A percentile compares a stretch with the other conserved stretches of the same genome.
phyloP scores from a whole-genome alignment of 768 basidiomycete genomes.

The Scleroderma bovista region DNA sequence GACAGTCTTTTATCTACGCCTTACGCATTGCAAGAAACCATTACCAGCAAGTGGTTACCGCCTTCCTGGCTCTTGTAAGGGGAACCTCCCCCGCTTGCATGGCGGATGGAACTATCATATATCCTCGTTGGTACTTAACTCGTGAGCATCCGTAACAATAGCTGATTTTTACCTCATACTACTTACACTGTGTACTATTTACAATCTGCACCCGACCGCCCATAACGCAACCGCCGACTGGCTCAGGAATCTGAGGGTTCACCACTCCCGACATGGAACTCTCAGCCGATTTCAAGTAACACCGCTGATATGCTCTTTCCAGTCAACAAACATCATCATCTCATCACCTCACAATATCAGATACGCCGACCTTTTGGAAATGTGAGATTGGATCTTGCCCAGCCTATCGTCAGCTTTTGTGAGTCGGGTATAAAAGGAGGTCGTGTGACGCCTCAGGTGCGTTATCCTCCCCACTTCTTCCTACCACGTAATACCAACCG shows the following conservation, averaged over 20 bases:
- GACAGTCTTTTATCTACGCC: background rate
- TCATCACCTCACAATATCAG: background rate
- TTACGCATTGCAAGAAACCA: background rate
- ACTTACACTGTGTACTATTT: too few relatives aligned
- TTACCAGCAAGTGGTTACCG: background rate
- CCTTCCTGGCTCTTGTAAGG: background rate
- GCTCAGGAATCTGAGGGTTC: too few relatives aligned
- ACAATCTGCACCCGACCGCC: too few relatives aligned
- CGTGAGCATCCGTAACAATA: background rate
- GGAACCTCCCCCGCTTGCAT: background rate
- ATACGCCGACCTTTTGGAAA: background rate
- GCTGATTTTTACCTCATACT: background rate
- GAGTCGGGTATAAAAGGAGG: background rate
- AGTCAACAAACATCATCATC: background rate
- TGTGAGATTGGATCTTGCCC: background rate
- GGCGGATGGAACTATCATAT: background rate
- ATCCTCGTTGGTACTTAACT: background rate
- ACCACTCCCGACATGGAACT: too few relatives aligned
- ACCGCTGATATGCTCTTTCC: background rate
- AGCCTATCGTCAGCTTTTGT: background rate
- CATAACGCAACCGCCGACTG: too few relatives aligned
- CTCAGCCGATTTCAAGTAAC: background rate
- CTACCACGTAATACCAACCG: background rate
- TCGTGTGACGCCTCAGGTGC: background rate
- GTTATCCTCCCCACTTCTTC: background rate